Conservation (phyloP, 1,284 basidiomycete genomes). For the Ganoderma resinaceum region DNA sequence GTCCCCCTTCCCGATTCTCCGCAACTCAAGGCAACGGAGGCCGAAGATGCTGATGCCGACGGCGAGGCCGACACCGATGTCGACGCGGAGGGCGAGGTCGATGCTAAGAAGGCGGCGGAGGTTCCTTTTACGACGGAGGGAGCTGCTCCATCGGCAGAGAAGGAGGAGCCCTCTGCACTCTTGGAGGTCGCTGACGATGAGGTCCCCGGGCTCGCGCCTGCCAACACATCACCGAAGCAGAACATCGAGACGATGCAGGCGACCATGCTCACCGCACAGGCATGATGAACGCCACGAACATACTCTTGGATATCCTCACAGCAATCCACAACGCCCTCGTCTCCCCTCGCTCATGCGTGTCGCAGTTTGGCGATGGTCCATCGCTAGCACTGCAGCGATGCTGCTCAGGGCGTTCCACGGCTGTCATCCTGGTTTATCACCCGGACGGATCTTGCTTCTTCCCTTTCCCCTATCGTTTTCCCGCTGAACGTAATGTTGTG, state of each 20-base stretch:
- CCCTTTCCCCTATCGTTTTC: not conserved
- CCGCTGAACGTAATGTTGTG: slow-evolving; percentile 22
- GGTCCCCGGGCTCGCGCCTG: slow-evolving; percentile 30
- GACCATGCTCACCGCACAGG: not conserved
- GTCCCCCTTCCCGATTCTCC: slow-evolving; percentile 61
- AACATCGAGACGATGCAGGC: slow-evolving; percentile 6
- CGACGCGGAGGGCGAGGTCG: slow-evolving; percentile 11
- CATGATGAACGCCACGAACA: not conserved
- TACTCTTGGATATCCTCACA: slow-evolving; percentile 9
- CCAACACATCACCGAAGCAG: slow-evolving; percentile 9
- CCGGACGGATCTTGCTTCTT: slow-evolving; percentile 4
- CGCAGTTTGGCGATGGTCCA: not conserved
- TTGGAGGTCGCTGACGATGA: slow-evolving; percentile 22
- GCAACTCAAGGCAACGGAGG: slow-evolving; percentile 32
- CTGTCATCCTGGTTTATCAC: not conserved
- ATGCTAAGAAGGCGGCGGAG: slow-evolving; percentile 22
- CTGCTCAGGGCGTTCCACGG: not conserved
- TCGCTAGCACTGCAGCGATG: too few relatives aligned
- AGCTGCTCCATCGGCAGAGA: slow-evolving; percentile 10
- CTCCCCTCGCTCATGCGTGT: not conserved
- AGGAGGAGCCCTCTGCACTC: slow-evolving; percentile 2
- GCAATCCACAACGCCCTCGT: not conserved
- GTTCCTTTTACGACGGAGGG: not conserved
- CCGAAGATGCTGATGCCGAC: slow-evolving; percentile 14
- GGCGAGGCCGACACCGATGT: slow-evolving; percentile 6